A percentile compares a stretch with the other conserved stretches of the same genome.
Evolutionary conservation across 2,329 filamentous ascomycete species (phyloP).

Genomic region (Phaeophleospora eucalypticola): DNA sequence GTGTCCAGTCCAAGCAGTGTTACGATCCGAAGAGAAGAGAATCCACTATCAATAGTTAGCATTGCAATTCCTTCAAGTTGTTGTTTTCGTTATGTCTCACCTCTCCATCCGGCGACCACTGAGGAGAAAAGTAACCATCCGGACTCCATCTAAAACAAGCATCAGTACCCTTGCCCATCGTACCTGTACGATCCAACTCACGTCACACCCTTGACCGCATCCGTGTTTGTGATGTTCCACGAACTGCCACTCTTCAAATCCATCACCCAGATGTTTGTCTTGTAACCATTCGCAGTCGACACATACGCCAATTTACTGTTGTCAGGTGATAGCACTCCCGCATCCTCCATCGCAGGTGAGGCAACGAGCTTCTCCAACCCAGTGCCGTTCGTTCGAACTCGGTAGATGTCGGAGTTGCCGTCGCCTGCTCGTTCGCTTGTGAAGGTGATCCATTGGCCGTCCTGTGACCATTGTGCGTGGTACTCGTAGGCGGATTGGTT

Average conservation of each 20-base stretch:
- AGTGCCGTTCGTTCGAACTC: constrained; percentile 8
- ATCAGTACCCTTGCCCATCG: not conserved
- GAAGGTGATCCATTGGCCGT: constrained; percentile 13
- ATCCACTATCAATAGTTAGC: too few species aligned
- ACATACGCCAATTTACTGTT: constrained; percentile 13
- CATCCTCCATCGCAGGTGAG: constrained; percentile 11
- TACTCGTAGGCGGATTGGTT: constrained; percentile 7
- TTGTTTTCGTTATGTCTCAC: not conserved
- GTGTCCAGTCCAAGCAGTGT: constrained; percentile 51
- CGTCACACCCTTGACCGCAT: constrained; percentile 1
- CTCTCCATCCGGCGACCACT: not conserved
- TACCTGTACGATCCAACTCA: constrained; percentile 4
- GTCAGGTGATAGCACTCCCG: constrained; percentile 13
- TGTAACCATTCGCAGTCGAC: constrained; percentile 11
- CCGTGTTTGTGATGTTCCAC: constrained; percentile 10
- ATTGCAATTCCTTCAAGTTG: not conserved
- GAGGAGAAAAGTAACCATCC: constrained; percentile 1
- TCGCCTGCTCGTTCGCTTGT: constrained; percentile 13
- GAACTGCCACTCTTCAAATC: constrained; percentile 7
- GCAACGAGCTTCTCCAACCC: constrained; percentile 11
- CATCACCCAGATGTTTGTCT: constrained; percentile 13
- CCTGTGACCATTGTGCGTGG: constrained; percentile 9
- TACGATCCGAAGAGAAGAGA: constrained; percentile 14
- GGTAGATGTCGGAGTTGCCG: constrained; percentile 12
- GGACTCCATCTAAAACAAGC: not conserved